Evolutionary conservation across 2,329 filamentous ascomycete species (phyloP), one percentile per base, ranked within the genome.

Genomic region (Pyrenochaeta sp.): DNA sequence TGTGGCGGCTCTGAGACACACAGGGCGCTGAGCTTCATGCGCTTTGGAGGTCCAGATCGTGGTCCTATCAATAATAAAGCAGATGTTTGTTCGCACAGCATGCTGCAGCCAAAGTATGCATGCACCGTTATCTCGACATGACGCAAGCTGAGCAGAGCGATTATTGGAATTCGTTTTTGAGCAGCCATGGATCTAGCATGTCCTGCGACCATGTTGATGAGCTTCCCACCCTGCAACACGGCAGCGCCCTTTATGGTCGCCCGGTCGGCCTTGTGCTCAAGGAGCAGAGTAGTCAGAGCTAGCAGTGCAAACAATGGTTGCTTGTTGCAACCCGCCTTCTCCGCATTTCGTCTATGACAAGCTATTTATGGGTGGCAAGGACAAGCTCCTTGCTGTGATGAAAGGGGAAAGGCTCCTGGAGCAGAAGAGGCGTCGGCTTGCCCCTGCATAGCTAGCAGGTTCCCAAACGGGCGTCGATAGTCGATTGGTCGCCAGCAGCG

Each of bases 361-460:
- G 61, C 69, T 71, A 72, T 72, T 72, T 71, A 67, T 68, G 66
- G 61, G 68, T 64, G 69, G 67, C 62, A 56, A 68, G 63, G 63
- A 60, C 60, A 60, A 58, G 60, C 59, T 62, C 45, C 52, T 59
- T 49, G 60, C 54, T 49, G 43, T 54, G 51, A 56, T 61, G 21
- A 58, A 67, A 64, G 43, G 45, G 66, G 65, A 45, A 62, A 60
- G 41, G 57, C 35, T 49, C 44, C n/a, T 35, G 41, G 27, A 27
- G 51, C 58, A 57, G n/a, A 59, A 56, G 57, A 51, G 52, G 54
- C 54, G 58, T 54, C 50, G 31, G 39, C 45, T 54, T 59, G 60
- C 66, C 68, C 65, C 68, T 72, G 69, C 69, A 67, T 69, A 51
- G 60, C 53, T 58, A 57, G 60, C 42, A 33, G 43, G 37, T 41